phyloP scores from a whole-genome alignment of 345 rosid species.

The Orychophragmus violaceus region DNA sequence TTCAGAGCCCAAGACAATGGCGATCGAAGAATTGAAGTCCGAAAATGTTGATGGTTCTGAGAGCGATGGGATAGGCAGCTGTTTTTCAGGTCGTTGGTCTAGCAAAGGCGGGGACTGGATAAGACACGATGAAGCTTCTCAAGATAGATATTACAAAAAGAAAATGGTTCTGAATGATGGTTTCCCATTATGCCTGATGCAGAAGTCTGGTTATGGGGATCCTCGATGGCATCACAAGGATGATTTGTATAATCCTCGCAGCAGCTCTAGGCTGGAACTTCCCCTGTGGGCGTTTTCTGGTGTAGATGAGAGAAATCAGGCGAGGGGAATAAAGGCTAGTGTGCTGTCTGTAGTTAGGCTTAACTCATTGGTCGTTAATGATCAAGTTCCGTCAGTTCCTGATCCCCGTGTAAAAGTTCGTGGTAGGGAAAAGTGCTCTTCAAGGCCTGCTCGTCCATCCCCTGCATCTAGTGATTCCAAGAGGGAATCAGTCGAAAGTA shows the following conservation, averaged over 20 bases:
- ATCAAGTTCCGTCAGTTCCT: slow-evolving; percentile 74
- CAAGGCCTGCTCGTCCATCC: slow-evolving; percentile 60
- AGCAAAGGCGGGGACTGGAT: slow-evolving; percentile 99
- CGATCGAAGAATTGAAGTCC: slow-evolving; percentile 36
- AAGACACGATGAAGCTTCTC: slow-evolving; percentile 70
- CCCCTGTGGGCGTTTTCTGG: slow-evolving; percentile 86
- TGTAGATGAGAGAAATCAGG: slow-evolving; percentile 65
- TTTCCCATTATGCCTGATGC: slow-evolving; percentile 90
- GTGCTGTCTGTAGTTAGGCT: slow-evolving; percentile 79
- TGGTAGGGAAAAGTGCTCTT: slow-evolving; percentile 60
- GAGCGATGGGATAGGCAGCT: slow-evolving; percentile 44
- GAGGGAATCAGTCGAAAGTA: slow-evolving; percentile 53
- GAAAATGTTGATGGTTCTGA: slow-evolving; percentile 38
- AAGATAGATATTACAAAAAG: slow-evolving; percentile 56
- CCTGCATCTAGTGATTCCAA: slow-evolving; percentile 56
- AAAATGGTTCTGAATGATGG: slow-evolving; percentile 90
- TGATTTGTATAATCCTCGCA: slow-evolving; percentile 70
- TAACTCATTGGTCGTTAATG: slow-evolving; percentile 95
- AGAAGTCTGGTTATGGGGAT: slow-evolving; percentile 80
- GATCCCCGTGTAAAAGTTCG: slow-evolving; percentile 64
- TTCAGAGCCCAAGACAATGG: slow-evolving; percentile 36
- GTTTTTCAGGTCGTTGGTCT: slow-evolving; percentile 79
- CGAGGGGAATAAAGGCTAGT: slow-evolving; percentile 72
- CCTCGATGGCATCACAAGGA: slow-evolving; percentile 90
- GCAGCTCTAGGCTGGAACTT: slow-evolving; percentile 80